These are phyloP conservation scores for Fraxinus latifolia DNA, from an alignment of 305 asterid species.

Conservation along the genomic window DNA sequence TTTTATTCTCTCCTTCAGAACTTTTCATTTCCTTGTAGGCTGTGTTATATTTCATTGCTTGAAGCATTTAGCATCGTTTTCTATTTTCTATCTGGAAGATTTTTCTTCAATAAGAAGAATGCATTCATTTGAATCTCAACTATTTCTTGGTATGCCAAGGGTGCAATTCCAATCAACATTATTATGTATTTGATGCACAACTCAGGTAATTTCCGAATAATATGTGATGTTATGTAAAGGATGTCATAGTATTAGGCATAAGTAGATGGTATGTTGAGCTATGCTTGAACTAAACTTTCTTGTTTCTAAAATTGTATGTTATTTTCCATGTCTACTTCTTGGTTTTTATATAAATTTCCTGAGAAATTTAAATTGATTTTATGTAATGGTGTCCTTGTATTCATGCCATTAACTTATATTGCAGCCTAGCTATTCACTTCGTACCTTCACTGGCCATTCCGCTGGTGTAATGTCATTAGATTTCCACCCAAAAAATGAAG, in stretches of 20 bases:
- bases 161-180: neutral
- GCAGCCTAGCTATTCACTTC: slow-evolving; percentile 82
- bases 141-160: neutral
- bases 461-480: slow-evolving; percentile 87
- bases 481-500: slow-evolving; percentile 95
- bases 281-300: neutral
- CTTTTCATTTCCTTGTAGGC: neutral
- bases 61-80: neutral
- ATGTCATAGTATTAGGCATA: neutral
- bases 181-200: neutral
- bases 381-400: neutral
- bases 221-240: neutral
- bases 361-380: neutral
- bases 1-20: neutral
- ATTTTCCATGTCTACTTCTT: neutral
- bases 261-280: neutral
- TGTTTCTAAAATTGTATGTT: neutral
- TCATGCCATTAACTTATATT: slow-evolving; percentile 14
- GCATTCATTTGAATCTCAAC: neutral
- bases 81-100: neutral
- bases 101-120: neutral
- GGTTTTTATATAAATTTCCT: neutral
- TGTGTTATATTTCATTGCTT: neutral
- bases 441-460: slow-evolving; percentile 88
- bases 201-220: neutral